Base-by-base conservation (phyloP, 2,329 filamentous ascomycete genomes). In the Cladophialophora psammophila region DNA sequence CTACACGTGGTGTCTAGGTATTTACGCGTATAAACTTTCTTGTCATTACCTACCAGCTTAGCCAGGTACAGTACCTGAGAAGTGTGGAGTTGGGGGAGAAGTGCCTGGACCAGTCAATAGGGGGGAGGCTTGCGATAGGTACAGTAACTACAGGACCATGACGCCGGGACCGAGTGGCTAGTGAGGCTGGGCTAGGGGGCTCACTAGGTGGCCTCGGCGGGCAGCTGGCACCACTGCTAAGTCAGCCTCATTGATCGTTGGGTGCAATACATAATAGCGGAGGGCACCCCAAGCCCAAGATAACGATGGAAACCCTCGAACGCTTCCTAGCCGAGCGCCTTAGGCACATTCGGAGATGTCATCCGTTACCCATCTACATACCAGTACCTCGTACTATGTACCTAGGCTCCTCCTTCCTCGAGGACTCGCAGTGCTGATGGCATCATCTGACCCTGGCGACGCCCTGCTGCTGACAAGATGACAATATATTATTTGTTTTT, bases 21-120 rank as follows among this genome's bases (percentile, higher is more conserved):
- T 50, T 50, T 50, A 50, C 45, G 45, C 45, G 45, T 10, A 50
- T 50, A 50, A 50, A 50, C 15, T 26, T 50, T 50, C 18, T 50
- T 50, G 45, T 50, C 45, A 50, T 50, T 50, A 9, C 45, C 45
- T 26, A 26, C 26, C 26, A n/a, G 26, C 45, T 26, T 12, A 8
- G 1, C 8, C 5, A 50, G 45, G 32, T n/a, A n/a, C n/a, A n/a
- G 31, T 26, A 60, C 4, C 12, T 35, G 57, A 26, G 45, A 26
- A 20, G 45, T 20, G 45, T 50, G 45, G 45, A 50, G 45, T 26
- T 50, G 15, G 45, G 8, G 10, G 1, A 26, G 4, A 6, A 8
- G n/a, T 56, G 26, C 45, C 18, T 20, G 18, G 18, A 26, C 45
- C 45, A 50, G 45, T 50, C 45, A 26, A 50, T 50, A 50, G 18